A percentile compares a stretch with the other conserved stretches of the same genome.
Conservation (phyloP, 805 yeast species). For the Nakazawaea wickerhamii region DNA sequence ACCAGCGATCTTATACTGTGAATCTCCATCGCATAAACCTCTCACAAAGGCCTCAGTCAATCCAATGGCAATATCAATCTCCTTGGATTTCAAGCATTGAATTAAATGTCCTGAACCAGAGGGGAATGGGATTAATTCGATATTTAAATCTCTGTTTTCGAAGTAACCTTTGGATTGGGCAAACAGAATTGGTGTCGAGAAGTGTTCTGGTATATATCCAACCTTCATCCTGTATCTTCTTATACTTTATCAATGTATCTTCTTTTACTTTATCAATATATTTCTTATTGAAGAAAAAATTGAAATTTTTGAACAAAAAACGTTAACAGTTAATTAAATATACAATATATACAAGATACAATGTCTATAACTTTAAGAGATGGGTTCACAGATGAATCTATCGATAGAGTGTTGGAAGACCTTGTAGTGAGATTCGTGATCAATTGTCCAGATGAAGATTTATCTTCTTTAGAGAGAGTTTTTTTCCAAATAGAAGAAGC, state of each 20-base stretch:
- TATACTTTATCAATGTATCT: too few relatives aligned
- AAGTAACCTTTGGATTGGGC: constrained; percentile 60
- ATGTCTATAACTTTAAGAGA: constrained; percentile 33
- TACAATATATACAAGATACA: too few relatives aligned
- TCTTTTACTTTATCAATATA: too few relatives aligned
- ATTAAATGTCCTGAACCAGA: constrained; percentile 89
- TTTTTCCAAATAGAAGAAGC: constrained; percentile 97
- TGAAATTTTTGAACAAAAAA: neutral
- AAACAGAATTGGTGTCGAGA: constrained; percentile 78
- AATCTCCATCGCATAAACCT: constrained; percentile 67
- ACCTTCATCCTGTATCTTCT: constrained; percentile 37
- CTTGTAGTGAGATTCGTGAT: constrained; percentile 83
- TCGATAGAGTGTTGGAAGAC: constrained; percentile 78
- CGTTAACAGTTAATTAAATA: neutral
- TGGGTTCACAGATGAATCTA: constrained; percentile 54
- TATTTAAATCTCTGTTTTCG: constrained; percentile 40
- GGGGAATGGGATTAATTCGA: constrained; percentile 64
- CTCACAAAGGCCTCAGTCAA: constrained; percentile 88
- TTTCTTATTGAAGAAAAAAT: too few relatives aligned
- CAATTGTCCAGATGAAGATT: constrained; percentile 88
- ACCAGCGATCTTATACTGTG: constrained; percentile 59
- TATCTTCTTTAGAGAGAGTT: constrained; percentile 74
- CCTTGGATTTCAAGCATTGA: constrained; percentile 55
- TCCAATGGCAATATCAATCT: constrained; percentile 80
- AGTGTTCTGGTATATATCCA: constrained; percentile 90